These are phyloP conservation scores for Aspergillus ustus DNA, from an alignment of 2,329 filamentous ascomycete species.

Conservation along the genomic window DNA sequence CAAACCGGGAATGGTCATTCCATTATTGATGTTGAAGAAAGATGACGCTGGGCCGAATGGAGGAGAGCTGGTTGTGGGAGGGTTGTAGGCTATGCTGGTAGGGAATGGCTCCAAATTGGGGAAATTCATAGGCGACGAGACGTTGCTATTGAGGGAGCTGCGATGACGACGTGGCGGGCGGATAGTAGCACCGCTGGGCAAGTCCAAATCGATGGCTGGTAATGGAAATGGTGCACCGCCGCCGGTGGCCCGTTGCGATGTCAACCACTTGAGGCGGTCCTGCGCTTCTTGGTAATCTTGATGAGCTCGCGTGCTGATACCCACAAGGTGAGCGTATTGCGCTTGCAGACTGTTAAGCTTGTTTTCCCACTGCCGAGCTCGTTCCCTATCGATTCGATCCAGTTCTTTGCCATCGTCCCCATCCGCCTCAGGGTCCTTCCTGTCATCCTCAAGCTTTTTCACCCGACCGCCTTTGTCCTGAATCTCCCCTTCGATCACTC, in stretches of 20 bases:
- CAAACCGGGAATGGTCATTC: slow-evolving; percentile 59
- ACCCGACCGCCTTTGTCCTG: slow-evolving; percentile 64
- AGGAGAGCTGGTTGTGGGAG: slow-evolving; percentile 56
- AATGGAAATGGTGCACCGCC: slow-evolving; percentile 47
- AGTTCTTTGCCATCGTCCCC: slow-evolving; percentile 57
- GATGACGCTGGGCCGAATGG: slow-evolving; percentile 55
- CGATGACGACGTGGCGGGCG: slow-evolving; percentile 52
- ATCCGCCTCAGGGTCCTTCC: slow-evolving; percentile 55
- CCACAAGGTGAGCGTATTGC: slow-evolving; percentile 49
- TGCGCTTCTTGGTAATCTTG: slow-evolving; percentile 53
- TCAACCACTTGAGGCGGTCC: slow-evolving; percentile 50
- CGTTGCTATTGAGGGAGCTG: slow-evolving; percentile 52
- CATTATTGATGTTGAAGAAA: slow-evolving; percentile 67
- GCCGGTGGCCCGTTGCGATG: slow-evolving; percentile 41
- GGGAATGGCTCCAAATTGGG: slow-evolving; percentile 47
- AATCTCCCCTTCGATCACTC: slow-evolving; percentile 64
- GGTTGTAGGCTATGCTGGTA: slow-evolving; percentile 52
- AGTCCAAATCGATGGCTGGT: slow-evolving; percentile 47
- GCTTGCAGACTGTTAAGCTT: slow-evolving; percentile 49
- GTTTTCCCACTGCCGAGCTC: slow-evolving; percentile 52
- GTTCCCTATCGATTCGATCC: slow-evolving; percentile 54
- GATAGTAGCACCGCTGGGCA: slow-evolving; percentile 45
- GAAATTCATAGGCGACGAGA: slow-evolving; percentile 52
- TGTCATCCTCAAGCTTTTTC: slow-evolving; percentile 65
- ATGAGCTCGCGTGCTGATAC: slow-evolving; percentile 47